phyloP scores from a whole-genome alignment of 2,329 filamentous ascomycete species.

The Penicillium sp. region DNA sequence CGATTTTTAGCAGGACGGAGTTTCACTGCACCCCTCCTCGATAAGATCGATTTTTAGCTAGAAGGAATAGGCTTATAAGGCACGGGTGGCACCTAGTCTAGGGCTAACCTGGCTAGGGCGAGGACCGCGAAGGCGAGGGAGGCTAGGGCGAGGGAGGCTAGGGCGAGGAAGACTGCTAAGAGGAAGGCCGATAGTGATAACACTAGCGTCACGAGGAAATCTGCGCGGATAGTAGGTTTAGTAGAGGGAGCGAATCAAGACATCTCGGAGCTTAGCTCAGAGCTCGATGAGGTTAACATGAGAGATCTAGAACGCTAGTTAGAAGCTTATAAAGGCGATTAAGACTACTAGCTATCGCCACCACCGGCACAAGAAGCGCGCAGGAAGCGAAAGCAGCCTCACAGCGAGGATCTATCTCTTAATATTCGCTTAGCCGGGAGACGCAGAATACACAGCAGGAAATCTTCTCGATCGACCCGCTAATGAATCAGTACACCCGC shows the following conservation, averaged over 20 bases:
- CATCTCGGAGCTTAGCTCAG: background rate
- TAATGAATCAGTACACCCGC: background rate
- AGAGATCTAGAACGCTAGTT: background rate
- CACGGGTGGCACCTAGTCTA: background rate
- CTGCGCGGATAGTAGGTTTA: no score
- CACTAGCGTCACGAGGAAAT: background rate
- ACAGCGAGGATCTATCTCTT: background rate
- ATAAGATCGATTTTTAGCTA: background rate
- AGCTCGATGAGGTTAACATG: background rate
- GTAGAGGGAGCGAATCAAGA: background rate
- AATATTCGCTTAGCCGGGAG: background rate
- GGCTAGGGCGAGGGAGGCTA: background rate
- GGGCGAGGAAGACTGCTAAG: background rate
- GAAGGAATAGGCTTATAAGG: background rate
- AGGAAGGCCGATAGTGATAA: background rate
- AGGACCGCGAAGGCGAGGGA: background rate
- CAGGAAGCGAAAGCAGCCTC: no score
- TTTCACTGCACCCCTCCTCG: background rate
- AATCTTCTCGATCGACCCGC: background rate
- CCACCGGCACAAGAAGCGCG: background rate
- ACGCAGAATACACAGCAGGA: background rate
- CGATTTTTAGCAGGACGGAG: background rate
- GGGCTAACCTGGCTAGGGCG: background rate
- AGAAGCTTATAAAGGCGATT: background rate
- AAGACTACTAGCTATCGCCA: constrained; percentile 4